Conservation (phyloP, 2,329 filamentous ascomycete genomes). For the Metarhizium sp. region DNA sequence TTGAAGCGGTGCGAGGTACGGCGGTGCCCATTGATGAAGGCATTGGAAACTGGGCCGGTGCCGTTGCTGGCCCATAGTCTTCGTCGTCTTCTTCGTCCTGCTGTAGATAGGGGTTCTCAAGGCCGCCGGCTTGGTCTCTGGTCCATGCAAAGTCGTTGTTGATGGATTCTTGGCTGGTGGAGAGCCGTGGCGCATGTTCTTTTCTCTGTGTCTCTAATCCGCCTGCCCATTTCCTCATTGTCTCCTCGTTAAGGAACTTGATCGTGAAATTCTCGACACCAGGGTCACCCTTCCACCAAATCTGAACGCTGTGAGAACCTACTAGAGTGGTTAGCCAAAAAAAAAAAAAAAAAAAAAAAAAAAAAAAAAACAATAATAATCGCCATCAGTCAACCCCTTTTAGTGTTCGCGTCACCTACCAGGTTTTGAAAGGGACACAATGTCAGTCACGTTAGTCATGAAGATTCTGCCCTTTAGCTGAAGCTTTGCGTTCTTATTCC, state of each 20-base stretch:
- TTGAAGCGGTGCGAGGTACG: constrained; percentile 46
- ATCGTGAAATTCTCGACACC: constrained; percentile 95
- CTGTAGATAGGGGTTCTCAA: constrained; percentile 75
- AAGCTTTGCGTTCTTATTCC: constrained; percentile 66
- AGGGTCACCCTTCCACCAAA: constrained; percentile 97
- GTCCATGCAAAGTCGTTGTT: constrained; percentile 77
- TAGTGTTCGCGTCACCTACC: constrained; percentile 43
- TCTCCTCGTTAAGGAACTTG: constrained; percentile 83
- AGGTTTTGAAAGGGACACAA: constrained; percentile 78
- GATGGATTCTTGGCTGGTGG: constrained; percentile 34
- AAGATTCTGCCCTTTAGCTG: constrained; percentile 96
- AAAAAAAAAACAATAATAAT: background rate
- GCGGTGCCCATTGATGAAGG: constrained; percentile 12
- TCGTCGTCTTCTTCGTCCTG: constrained; percentile 56
- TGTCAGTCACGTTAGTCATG: constrained; percentile 97
- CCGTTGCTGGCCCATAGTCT: constrained; percentile 31
- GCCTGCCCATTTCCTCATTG: constrained; percentile 83
- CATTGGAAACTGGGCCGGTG: constrained; percentile 26
- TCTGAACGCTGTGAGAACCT: constrained; percentile 93
- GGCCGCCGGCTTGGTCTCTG: constrained; percentile 50
- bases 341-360: background rate
- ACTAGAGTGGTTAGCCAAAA: constrained; percentile 17
- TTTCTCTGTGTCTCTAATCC: constrained; percentile 71
- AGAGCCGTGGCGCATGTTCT: constrained; percentile 42
- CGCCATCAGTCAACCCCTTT: constrained; percentile 2